These are phyloP conservation scores for Bodo saltans DNA, from an alignment of 78 protist genomes.

Conservation along the genomic window DNA sequence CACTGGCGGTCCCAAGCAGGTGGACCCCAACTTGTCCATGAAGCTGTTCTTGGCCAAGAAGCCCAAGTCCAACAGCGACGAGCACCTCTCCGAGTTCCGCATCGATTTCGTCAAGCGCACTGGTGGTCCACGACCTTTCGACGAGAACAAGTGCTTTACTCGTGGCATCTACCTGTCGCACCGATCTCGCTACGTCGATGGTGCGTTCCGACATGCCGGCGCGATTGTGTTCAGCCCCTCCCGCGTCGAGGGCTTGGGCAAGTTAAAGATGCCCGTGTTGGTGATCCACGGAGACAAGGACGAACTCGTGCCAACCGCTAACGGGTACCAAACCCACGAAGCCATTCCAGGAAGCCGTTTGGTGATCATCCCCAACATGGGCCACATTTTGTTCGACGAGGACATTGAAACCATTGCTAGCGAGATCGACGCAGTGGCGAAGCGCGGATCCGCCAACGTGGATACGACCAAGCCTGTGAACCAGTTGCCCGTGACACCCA, in stretches of 20 bases:
- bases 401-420: background rate
- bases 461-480: no score
- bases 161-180: background rate
- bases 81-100: background rate
- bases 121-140: background rate
- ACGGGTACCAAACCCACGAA: background rate
- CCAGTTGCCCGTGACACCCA: no score
- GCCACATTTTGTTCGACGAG: background rate
- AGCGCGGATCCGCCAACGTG: no score
- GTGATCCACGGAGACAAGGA: background rate
- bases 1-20: background rate
- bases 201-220: background rate
- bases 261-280: background rate
- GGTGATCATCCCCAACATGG: background rate
- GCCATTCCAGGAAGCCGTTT: background rate
- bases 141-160: background rate
- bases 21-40: background rate
- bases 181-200: background rate
- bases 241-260: background rate
- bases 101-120: background rate
- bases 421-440: no score
- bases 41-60: background rate
- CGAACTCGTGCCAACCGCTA: background rate
- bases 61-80: background rate
- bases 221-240: background rate